phyloP scores from a whole-genome alignment of 805 yeast species.

The Priceomyces castillae region DNA sequence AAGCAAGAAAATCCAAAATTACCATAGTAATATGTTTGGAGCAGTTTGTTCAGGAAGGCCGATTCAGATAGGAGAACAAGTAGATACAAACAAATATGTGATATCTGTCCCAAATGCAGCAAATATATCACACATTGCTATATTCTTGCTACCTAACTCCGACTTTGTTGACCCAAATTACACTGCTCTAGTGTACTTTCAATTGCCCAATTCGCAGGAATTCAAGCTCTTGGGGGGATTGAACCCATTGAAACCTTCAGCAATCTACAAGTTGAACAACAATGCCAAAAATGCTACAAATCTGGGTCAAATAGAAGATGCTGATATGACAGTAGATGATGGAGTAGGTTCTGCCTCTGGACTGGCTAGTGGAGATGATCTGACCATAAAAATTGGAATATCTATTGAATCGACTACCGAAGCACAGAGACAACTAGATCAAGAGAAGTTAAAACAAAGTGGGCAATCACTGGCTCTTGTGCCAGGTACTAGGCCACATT shows the following conservation, averaged over 20 bases:
- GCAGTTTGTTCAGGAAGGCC: slow-evolving; percentile 76
- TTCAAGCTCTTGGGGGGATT: slow-evolving; percentile 68
- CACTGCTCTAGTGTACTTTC: slow-evolving; percentile 87
- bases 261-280: slow-evolving; percentile 78
- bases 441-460: slow-evolving; percentile 31
- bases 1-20: not conserved
- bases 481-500: slow-evolving; percentile 20
- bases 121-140: slow-evolving; percentile 71
- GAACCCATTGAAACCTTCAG: slow-evolving; percentile 73
- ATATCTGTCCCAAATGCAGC: slow-evolving; percentile 62
- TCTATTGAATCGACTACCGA: slow-evolving; percentile 76
- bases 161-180: slow-evolving; percentile 59
- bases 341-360: slow-evolving; percentile 17
- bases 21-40: slow-evolving; percentile 54
- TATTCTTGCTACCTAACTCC: slow-evolving; percentile 82
- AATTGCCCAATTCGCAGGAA: slow-evolving; percentile 60
- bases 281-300: slow-evolving; percentile 27
- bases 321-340: slow-evolving; percentile 36
- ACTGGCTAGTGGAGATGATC: slow-evolving; percentile 22
- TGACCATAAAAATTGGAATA: slow-evolving; percentile 64
- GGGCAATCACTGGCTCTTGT: slow-evolving; percentile 18
- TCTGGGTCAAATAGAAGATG: slow-evolving; percentile 26
- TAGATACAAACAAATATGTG: slow-evolving; percentile 66
- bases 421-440: slow-evolving; percentile 58
- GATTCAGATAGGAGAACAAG: slow-evolving; percentile 54